Base-by-base conservation (phyloP, 768 basidiomycete genomes). In the Boletus pseudopeckii region DNA sequence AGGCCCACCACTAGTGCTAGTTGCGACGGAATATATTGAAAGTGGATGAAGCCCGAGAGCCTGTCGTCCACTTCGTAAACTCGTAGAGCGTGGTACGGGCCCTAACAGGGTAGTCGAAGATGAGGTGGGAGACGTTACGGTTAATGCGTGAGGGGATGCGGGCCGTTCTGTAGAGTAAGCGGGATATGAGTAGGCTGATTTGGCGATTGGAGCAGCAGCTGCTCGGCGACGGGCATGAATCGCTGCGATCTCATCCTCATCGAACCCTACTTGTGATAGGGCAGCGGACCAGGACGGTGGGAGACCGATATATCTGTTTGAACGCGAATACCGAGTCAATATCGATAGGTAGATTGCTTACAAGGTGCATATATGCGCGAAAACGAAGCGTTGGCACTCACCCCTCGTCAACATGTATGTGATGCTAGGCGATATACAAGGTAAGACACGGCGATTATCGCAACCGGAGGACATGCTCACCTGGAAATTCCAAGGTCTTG, bases 321-420 rank as follows among this genome's bases (percentile, higher is more conserved):
- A 36, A 45, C 26, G 18, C 24, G 36, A 45, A 32, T 38, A 39
- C 7, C 33, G 40, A 20, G 40, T 47, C 40, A 55, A 33, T 17
- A 28, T 38, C 7, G 50, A 44, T 26, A 39, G 30, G 44, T n/a
- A n/a, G 30, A n/a, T 18, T 18, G 20, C 42, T 14, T n/a, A 26
- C 11, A 24, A 7, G 13, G 22, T 14, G 24, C 11, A 50, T 44
- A 43, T 34, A 45, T 36, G 45, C 39, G 58, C 18, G 39, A 37
- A 45, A 40, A 53, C 5, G 20, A 36, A n/a, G n/a, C 9, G 17
- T 30, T 22, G 18, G 17, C 4, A 76, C 79, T 52, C 59, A 86
- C 83, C 75, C 83, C 71, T 89, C 88, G 67, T 90, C 85, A 28
- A 90, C 88, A 63, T 90, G 88, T 33, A 90, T 81, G 62, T 90